Base-by-base conservation (phyloP, 1,139 yeast genomes). In the Zygoascus hellenicus region DNA sequence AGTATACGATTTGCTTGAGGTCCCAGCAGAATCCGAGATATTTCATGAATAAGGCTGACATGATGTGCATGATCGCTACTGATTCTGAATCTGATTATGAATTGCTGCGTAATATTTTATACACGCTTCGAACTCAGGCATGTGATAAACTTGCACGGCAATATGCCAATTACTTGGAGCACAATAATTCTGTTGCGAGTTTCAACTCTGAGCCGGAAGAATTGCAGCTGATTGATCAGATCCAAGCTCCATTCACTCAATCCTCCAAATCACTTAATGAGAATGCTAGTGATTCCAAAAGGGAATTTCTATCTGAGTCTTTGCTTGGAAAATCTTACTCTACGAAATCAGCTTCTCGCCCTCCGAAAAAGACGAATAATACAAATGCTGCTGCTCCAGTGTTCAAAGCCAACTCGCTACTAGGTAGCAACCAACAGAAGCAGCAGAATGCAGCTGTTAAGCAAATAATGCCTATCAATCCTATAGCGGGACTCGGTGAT, bases 21-120 rank as follows among this genome's bases (percentile, higher is more conserved):
- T 54, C 61, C 11, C 66, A 58, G 49, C 58, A 54, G 45, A 50
- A 47, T 13, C 58, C 59, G 9, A 59, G 59, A 46, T 55, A 49
- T 35, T 58, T 55, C 40, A 50, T 53, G 31, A 55, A 54, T 43
- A 44, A 48, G 29, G 47, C 51, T 15, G 62, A 61, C 42, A 51
- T 60, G 31, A 41, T 58, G 14, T 57, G 54, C 36, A 40, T 64
- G 14, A n/a, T 46, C 9, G 54, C 63, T 17, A 54, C 64, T 2
- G 60, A 57, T 46, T 53, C 58, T 42, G 56, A 54, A 13, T 49
- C 54, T 39, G 60, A 57, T 39, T 60, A 55, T 48, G 58, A 58
- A 32, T 44, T 51, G 38, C 51, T 64, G 39, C 51, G 65, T 30
- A 64, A 63, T 43, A 59, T 63, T 16, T 46, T 62, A 14, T 62